Evolutionary conservation across 1,139 yeast species (phyloP), one percentile per base, ranked within the genome.

Genomic region (Magnusiomyces tetraspermus): DNA sequence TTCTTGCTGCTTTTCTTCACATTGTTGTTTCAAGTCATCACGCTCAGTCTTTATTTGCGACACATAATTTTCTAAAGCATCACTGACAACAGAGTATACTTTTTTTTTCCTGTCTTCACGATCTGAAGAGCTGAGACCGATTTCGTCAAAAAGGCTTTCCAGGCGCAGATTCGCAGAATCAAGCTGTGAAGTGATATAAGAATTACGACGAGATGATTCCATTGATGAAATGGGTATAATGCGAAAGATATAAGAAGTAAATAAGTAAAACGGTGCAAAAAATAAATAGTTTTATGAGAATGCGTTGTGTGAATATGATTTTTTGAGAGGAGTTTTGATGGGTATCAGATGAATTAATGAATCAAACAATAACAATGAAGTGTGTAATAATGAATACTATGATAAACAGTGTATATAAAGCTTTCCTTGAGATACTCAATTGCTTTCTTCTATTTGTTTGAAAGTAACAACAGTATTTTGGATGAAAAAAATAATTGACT

Each of bases 91-190:
- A 15, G 62, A 56, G 49, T 64, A 63, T 11, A 69, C 58, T 38
- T 59, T 57, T 36, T 61, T 59, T 52, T 67, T 70, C n/a, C 71
- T 56, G 2, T 54, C 51, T 23, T 59, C 59, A n/a, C 67, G 59
- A 36, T 67, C 67, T 4, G 57, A 53, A 3, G 59, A 53, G 3
- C 59, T 46, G 6, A 69, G 56, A 4, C 72, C 72, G 22, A 68
- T 56, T 37, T 68, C 72, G 54, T 67, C 71, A 50, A 64, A 67
- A 23, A 68, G 59, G 19, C 50, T 55, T 51, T 66, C 66, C n/a
- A 68, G 60, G 48, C 57, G 60, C n/a, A 45, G 46, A 37, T 61
- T 61, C 30, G 67, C 63, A 21, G 66, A 55, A 21, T 58, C 61
- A 23, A 67, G 59, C 55, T 67, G 70, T 22, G 64, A 55, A 42